Evolutionary conservation across 2,329 filamentous ascomycete species (phyloP).

Genomic region (Neopestalotiopsis sp.): DNA sequence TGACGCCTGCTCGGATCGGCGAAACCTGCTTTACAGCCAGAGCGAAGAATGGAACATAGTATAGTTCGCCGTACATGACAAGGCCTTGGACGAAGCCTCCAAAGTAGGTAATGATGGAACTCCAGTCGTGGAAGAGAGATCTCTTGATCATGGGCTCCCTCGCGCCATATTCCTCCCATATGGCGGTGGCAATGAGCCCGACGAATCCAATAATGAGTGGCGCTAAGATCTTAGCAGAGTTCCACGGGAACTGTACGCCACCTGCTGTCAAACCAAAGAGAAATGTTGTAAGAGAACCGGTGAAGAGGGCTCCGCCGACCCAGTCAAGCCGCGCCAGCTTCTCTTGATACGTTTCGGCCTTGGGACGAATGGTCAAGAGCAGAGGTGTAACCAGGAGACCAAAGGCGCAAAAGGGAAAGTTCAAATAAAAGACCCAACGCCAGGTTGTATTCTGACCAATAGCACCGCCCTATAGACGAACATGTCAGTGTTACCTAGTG

Average conservation of each 20-base stretch:
- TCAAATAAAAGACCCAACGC: slow-evolving; percentile 42
- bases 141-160: slow-evolving; percentile 19
- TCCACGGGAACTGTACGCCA: slow-evolving; percentile 22
- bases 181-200: slow-evolving; percentile 17
- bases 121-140: slow-evolving; percentile 18
- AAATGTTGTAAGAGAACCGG: slow-evolving; percentile 19
- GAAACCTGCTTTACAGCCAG: slow-evolving; percentile 15
- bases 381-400: slow-evolving; percentile 32
- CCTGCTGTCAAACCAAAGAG: slow-evolving; percentile 22
- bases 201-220: slow-evolving; percentile 19
- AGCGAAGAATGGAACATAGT: slow-evolving; percentile 21
- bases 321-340: slow-evolving; percentile 21
- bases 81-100: slow-evolving; percentile 21
- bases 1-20: slow-evolving; percentile 16
- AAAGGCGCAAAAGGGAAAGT: slow-evolving; percentile 36
- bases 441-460: slow-evolving; percentile 14
- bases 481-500: slow-evolving; percentile 21
- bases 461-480: slow-evolving; percentile 38
- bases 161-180: slow-evolving; percentile 19
- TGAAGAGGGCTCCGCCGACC: slow-evolving; percentile 22
- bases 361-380: slow-evolving; percentile 40
- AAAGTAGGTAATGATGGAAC: slow-evolving; percentile 19
- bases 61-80: slow-evolving; percentile 21
- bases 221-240: slow-evolving; percentile 12
- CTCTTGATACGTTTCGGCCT: background rate